Base-by-base conservation (phyloP, 768 basidiomycete species). In the Tricholoma sp. region DNA sequence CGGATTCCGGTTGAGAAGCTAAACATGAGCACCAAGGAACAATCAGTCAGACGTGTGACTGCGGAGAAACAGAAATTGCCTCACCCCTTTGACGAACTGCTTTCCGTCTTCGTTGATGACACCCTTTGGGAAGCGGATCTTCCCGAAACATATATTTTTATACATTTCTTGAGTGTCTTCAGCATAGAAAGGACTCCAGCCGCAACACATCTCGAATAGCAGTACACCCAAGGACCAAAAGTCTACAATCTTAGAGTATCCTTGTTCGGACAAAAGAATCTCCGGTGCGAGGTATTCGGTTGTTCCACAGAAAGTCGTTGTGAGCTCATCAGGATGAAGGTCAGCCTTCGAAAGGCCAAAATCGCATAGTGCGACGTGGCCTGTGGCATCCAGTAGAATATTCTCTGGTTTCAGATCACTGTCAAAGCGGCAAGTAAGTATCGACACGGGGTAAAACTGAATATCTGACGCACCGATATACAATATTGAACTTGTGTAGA, bases 81-180 rank as follows among this genome's bases (percentile, higher is more conserved):
- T 76, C 63, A 98, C 95, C 60, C 92, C 94, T 74, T 98, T 98
- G 65, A 99, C 97, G 63, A 98, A 99, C 74, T 95, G 89, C 74
- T 99, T 99, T 48, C 97, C 97, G 49, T 98, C 95, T 65, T 99
- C 97, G 58, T 88, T 87, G 63, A 98, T 98, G 33, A 98, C 95
- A 53, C 90, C 95, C 66, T 93, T 89, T 4, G 97, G 97, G 76
- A 98, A 98, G 53, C 94, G 81, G 68, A 98, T 98, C 80, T 98
- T 98, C 57, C 97, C 97, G 71, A 98, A 99, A 69, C 95, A 97
- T 62, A 92, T 93, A 73, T 91, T 94, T 79, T 94, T 94, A 77
- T 99, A 99, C 97, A 99, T 99, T 73, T 96, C 92, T 70, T 99
- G 96, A 4, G 94, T 97, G 68, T 99, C 97, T 66, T 99, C 97